These are phyloP conservation scores for Nicotiana undulata DNA, from an alignment of 257 asterid species.

Conservation along the genomic window DNA sequence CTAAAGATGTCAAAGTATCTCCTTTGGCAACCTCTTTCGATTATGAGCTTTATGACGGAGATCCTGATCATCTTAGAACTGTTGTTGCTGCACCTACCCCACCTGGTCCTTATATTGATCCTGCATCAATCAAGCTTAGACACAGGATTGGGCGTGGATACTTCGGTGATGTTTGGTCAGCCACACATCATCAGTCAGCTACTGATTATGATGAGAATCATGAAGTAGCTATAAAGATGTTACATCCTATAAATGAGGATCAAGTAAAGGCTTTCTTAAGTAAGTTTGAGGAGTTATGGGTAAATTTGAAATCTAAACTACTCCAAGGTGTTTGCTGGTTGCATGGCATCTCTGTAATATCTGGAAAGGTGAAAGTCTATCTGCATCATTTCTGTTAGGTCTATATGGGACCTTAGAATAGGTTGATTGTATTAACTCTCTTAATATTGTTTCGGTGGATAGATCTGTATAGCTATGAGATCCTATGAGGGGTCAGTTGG, in stretches of 20 bases:
- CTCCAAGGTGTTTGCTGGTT: constrained; percentile 52
- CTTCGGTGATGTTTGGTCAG: constrained; percentile 69
- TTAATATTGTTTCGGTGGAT: constrained; percentile 12
- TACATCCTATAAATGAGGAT: constrained; percentile 41
- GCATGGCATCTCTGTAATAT: constrained; percentile 49
- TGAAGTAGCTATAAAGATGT: constrained; percentile 59
- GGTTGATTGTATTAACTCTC: not conserved
- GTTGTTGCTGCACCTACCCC: constrained; percentile 18
- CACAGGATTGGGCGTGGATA: constrained; percentile 60
- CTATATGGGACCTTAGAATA: not conserved
- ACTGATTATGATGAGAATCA: constrained; percentile 50
- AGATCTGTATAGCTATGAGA: constrained; percentile 54
- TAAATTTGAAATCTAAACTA: constrained; percentile 24
- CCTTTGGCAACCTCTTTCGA: constrained; percentile 20
- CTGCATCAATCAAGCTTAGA: constrained; percentile 40
- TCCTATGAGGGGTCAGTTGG: constrained; percentile 55
- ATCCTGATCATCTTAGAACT: constrained; percentile 37
- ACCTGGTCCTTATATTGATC: constrained; percentile 28
- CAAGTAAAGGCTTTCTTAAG: constrained; percentile 21
- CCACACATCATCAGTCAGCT: constrained; percentile 53
- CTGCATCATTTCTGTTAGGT: not conserved
- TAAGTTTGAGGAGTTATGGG: constrained; percentile 38
- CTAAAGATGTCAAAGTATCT: constrained; percentile 9
- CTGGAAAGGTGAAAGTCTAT: constrained; percentile 26
- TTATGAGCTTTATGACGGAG: constrained; percentile 36